A percentile compares a stretch with the other conserved stretches of the same genome.
These are phyloP conservation scores for Biancaea sappan DNA, from an alignment of 306 rosid species.

Conservation along the genomic window DNA sequence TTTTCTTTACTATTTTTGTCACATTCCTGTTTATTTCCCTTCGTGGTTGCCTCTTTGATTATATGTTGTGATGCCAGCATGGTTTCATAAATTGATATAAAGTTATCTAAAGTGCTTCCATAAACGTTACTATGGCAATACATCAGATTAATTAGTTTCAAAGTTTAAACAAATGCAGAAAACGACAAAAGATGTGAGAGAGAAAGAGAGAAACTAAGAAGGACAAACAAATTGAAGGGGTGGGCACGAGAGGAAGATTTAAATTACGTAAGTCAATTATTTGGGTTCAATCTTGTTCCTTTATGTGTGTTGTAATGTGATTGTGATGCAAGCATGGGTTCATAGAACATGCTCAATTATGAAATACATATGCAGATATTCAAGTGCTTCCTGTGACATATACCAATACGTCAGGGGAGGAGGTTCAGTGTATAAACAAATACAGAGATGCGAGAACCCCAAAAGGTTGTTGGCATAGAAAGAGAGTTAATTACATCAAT, in stretches of 20 bases:
- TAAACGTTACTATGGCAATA: constrained; percentile 9
- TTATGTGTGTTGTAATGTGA: neutral
- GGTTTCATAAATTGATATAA: neutral
- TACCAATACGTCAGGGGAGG: neutral
- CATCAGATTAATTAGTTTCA: neutral
- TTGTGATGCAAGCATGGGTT: neutral
- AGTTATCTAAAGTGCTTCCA: neutral
- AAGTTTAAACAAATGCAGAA: neutral
- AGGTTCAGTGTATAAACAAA: neutral
- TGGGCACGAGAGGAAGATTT: neutral
- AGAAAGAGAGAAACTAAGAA: neutral
- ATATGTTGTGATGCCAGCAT: neutral
- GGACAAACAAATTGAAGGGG: too few relatives aligned
- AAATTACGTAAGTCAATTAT: neutral
- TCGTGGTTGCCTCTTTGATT: neutral
- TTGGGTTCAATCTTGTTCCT: neutral
- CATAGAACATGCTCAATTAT: neutral
- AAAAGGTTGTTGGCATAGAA: neutral
- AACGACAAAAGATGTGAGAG: neutral
- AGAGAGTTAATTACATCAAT: neutral
- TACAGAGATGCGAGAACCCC: neutral
- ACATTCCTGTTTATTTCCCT: too few relatives aligned
- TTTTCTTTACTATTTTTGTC: too few relatives aligned
- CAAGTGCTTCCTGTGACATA: constrained; percentile 1
- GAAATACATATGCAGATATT: neutral